These are phyloP conservation scores for Penicillium sp. DNA, from an alignment of 2,329 filamentous ascomycete genomes.

Conservation along the genomic window DNA sequence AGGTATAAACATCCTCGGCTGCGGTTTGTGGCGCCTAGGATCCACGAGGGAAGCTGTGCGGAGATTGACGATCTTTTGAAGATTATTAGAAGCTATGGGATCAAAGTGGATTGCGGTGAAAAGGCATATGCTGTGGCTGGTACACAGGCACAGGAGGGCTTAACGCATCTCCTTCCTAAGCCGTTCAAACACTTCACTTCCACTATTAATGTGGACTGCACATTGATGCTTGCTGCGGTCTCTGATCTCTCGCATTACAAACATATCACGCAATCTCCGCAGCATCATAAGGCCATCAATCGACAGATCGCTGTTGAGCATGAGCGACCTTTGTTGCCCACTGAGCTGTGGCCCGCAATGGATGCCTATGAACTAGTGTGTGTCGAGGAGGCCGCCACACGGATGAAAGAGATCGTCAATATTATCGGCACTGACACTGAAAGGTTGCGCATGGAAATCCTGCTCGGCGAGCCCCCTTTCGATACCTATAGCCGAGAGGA, in stretches of 20 bases:
- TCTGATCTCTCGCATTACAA: conserved; percentile 61
- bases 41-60: conserved; percentile 42
- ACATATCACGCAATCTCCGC: conserved; percentile 38
- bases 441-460: too few relatives aligned
- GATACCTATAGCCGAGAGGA: too few relatives aligned
- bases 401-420: conserved; percentile 59
- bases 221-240: conserved; percentile 61
- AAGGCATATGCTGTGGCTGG: too few relatives aligned
- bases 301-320: conserved; percentile 58
- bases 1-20: conserved; percentile 53
- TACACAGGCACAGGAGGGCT: conserved; percentile 21
- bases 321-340: conserved; percentile 51
- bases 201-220: conserved; percentile 45
- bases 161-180: conserved; percentile 33
- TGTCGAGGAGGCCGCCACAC: conserved; percentile 55
- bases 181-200: conserved; percentile 37
- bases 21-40: conserved; percentile 54
- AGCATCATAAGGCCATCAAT: conserved; percentile 52
- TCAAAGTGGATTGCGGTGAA: conserved; percentile 35
- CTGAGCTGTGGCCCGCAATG: conserved; percentile 56
- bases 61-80: conserved; percentile 51
- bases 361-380: conserved; percentile 52
- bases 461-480: too few relatives aligned
- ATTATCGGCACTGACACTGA: conserved; percentile 56
- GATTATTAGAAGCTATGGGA: conserved; percentile 47